Evolutionary conservation across 208 protist genomes (phyloP), one percentile per base, ranked within the genome.

Genomic region (Crithidia bombi): DNA sequence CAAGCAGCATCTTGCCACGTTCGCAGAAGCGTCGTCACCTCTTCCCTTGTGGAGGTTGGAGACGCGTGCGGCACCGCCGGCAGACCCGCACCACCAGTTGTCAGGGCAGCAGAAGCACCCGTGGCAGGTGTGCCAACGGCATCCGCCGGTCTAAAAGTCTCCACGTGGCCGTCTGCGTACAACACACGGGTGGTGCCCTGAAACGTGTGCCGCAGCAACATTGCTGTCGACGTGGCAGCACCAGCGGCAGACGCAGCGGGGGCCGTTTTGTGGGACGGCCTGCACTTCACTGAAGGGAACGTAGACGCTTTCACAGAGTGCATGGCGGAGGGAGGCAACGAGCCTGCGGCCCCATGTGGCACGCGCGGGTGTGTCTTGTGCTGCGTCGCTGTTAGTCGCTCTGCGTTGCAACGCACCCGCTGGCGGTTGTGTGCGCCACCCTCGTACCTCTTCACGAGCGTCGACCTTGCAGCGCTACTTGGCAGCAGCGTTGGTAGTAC

Each of bases 151-250:
- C 43, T 43, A 3, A 67, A n/a, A 33, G 71, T 77, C 10, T 72
- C 72, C 11, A 72, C 64, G 56, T 61, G 64, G 9, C 83, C 83
- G 33, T 89, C 79, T 21, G 81, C 73, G 55, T 73, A 82, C 11
- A 89, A 32, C 4, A 86, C 33, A 43, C 76, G 79, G 7, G 79
- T 89, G 12, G 65, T 81, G n/a, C 69, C 78, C 2, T 73, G 62
- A 30, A 67, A 70, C 5, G 83, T 81, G 47, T 79, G 73, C 3
- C 68, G 61, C 33, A 86, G 54, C 44, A 89, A 55, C 23, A 88
- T 47, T 55, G 63, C 47, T 41, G 36, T 41, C 9, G 36, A 41
- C 36, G 6, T 41, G 9, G 6, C 12, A 6, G 21, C 17, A 51
- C n/a, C 5, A 5, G 21, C 46, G 28, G 3, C 17, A 56, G 30